Percentiles rank a stretch among this genome's conserved stretches.
These are phyloP conservation scores for Globisporangium polare DNA, from an alignment of 352 stramenopile genomes.

Conservation along the genomic window DNA sequence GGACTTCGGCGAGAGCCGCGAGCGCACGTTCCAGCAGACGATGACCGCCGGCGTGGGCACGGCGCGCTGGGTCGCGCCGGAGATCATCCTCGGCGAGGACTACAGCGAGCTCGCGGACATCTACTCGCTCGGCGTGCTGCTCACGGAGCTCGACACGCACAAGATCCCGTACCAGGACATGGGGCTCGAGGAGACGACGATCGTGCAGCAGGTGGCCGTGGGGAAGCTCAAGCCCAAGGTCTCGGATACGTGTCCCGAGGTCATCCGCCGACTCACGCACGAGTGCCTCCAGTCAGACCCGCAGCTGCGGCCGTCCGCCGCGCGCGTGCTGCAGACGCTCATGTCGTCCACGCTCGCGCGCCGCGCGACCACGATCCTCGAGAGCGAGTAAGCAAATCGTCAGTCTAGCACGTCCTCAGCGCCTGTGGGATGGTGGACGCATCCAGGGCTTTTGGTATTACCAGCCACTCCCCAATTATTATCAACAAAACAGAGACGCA, in stretches of 20 bases:
- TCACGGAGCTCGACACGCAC: constrained; percentile 70
- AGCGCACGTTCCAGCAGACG: constrained; percentile 68
- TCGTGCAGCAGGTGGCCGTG: constrained; percentile 76
- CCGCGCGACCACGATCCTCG: constrained; percentile 39
- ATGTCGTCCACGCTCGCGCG: constrained; percentile 60
- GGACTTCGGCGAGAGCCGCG: constrained; percentile 71
- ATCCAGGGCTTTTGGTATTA: neutral
- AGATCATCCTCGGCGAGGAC: constrained; percentile 77
- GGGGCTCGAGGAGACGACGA: constrained; percentile 71
- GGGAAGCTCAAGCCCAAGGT: constrained; percentile 76
- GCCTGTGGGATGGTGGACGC: neutral
- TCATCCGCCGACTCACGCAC: constrained; percentile 71
- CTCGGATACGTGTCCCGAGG: constrained; percentile 69
- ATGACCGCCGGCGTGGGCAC: constrained; percentile 77
- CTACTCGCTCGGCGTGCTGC: constrained; percentile 68
- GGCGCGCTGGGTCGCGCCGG: constrained; percentile 66
- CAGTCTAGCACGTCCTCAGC: neutral
- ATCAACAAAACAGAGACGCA: too few relatives aligned
- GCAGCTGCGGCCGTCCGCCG: constrained; percentile 55
- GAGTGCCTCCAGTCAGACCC: constrained; percentile 82
- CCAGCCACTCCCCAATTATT: too few relatives aligned
- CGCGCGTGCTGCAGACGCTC: constrained; percentile 67
- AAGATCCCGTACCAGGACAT: constrained; percentile 67
- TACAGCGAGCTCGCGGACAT: constrained; percentile 72
- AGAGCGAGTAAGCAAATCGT: constrained; percentile 24